Conservation (phyloP, 257 asterid genomes). For the Salvia miltiorrhiza region DNA sequence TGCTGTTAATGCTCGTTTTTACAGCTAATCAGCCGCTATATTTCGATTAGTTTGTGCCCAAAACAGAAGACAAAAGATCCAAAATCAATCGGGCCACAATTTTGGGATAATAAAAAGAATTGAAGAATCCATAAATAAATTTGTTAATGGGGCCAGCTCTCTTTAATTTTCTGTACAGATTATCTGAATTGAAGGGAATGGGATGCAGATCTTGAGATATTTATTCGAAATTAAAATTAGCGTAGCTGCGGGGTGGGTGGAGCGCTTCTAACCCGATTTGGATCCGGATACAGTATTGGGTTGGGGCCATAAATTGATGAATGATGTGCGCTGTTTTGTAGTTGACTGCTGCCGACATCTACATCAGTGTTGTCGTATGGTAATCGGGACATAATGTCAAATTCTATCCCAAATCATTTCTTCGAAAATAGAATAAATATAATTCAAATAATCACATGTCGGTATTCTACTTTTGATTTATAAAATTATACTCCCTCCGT, state of each 20-base stretch:
- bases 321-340: neutral
- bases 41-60: slow-evolving; percentile 12
- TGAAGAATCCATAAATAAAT: slow-evolving; percentile 1
- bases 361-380: neutral
- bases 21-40: slow-evolving; percentile 26
- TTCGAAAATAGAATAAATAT: neutral
- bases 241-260: neutral
- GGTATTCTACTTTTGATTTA: neutral
- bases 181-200: neutral
- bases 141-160: slow-evolving; percentile 15
- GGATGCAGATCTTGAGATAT: slow-evolving; percentile 23
- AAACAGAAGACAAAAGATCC: slow-evolving; percentile 25
- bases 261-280: neutral
- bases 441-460: too few species aligned
- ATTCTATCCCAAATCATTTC: neutral
- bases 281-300: slow-evolving; percentile 8
- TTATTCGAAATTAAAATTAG: neutral
- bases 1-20: slow-evolving; percentile 11
- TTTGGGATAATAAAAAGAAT: neutral
- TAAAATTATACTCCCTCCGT: too few species aligned
- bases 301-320: neutral
- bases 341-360: neutral
- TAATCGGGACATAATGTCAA: neutral
- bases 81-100: neutral
- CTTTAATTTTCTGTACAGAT: neutral